These are phyloP conservation scores for Cystobasidium ongulense DNA, from an alignment of 768 basidiomycete species.

Conservation along the genomic window DNA sequence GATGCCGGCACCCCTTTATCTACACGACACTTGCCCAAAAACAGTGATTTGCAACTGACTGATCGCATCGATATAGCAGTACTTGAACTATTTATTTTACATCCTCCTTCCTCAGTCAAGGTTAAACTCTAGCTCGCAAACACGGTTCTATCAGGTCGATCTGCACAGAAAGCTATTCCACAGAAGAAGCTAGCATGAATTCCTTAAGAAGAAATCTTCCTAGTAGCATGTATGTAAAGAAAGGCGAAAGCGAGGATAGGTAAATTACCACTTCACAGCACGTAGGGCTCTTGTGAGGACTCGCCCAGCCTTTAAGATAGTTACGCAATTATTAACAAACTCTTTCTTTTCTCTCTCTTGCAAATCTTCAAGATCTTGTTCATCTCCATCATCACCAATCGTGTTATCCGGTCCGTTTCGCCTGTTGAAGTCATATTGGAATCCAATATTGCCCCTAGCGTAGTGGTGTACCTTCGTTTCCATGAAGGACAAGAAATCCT, in stretches of 20 bases:
- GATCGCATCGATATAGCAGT: too few species aligned
- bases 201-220: too few species aligned
- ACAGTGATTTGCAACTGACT: too few species aligned
- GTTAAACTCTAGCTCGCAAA: too few species aligned
- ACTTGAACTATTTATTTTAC: too few species aligned
- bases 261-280: background rate
- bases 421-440: background rate
- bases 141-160: too few species aligned
- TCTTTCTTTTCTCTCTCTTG: background rate
- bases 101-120: too few species aligned
- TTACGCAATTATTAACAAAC: background rate
- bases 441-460: background rate
- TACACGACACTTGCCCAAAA: too few species aligned
- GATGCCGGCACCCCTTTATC: too few species aligned
- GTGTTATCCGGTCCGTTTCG: background rate
- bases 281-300: background rate
- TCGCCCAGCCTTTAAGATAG: background rate
- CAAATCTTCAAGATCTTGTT: background rate
- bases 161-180: too few species aligned
- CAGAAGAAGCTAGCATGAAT: too few species aligned
- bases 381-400: background rate
- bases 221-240: background rate
- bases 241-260: background rate
- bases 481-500: background rate
- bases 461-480: background rate